These are phyloP conservation scores for Schizonepeta tenuifolia DNA, from an alignment of 257 asterid genomes.

Conservation along the genomic window DNA sequence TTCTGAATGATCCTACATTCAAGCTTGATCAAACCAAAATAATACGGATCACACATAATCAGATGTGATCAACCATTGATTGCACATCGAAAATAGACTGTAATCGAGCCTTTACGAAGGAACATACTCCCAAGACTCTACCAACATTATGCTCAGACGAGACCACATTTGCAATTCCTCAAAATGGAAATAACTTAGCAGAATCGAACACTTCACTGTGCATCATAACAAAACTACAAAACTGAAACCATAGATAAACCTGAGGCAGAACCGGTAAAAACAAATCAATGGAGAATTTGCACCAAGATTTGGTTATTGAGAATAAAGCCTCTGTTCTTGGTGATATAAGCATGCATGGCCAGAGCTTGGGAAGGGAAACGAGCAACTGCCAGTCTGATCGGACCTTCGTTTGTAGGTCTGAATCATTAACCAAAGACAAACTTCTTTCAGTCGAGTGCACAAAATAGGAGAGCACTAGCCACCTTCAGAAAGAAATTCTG, in stretches of 20 bases:
- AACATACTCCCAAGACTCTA: background rate
- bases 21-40: too few relatives aligned
- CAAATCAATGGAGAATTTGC: slow-evolving; percentile 62
- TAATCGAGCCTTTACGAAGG: background rate
- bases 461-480: background rate
- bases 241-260: slow-evolving; percentile 9
- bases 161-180: background rate
- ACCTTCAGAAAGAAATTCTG: background rate
- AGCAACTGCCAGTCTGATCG: slow-evolving; percentile 56
- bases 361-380: slow-evolving; percentile 65
- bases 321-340: slow-evolving; percentile 76
- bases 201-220: slow-evolving; percentile 18
- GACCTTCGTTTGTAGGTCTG: slow-evolving; percentile 51
- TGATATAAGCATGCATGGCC: slow-evolving; percentile 73
- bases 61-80: too few relatives aligned
- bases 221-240: slow-evolving; percentile 1
- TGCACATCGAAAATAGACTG: too few relatives aligned
- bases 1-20: too few relatives aligned
- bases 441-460: background rate
- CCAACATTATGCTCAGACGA: background rate
- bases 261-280: slow-evolving; percentile 1
- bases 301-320: slow-evolving; percentile 66
- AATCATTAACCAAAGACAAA: slow-evolving; percentile 22
- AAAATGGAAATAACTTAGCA: slow-evolving; percentile 18
- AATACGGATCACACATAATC: too few relatives aligned